Percentiles rank a stretch among this genome's conserved stretches.
phyloP scores from a whole-genome alignment of 1,284 basidiomycete species.

The Sanghuangporus weigelae region DNA sequence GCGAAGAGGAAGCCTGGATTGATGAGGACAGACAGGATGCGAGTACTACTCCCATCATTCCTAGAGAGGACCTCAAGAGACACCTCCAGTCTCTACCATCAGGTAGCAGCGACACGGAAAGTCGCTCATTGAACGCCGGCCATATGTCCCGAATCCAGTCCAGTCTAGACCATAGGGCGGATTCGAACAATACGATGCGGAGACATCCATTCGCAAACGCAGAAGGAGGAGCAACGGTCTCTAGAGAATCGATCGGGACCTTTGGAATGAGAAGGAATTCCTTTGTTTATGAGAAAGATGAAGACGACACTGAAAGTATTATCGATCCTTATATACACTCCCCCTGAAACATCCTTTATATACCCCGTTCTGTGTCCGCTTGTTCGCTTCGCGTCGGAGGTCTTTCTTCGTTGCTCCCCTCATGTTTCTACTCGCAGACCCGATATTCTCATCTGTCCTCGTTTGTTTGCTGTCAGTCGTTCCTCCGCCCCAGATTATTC shows the following conservation, averaged over 20 bases:
- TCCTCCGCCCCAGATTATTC: no score
- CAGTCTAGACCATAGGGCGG: neutral
- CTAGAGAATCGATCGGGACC: neutral
- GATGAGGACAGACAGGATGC: neutral
- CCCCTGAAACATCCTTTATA: neutral
- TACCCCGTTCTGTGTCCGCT: neutral
- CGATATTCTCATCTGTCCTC: no score
- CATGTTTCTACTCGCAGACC: no score
- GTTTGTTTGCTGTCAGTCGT: no score
- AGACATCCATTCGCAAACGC: neutral
- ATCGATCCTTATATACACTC: neutral
- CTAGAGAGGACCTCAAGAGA: neutral
- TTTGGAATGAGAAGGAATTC: neutral
- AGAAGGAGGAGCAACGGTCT: neutral
- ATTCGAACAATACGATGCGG: neutral
- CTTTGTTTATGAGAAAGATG: neutral
- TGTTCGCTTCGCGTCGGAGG: no score
- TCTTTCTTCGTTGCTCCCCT: no score
- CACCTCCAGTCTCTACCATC: neutral
- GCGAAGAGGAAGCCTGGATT: neutral
- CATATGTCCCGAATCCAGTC: neutral
- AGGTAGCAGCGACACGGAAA: neutral
- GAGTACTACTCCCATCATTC: neutral
- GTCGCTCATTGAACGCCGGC: neutral
- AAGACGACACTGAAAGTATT: neutral